Percentiles rank a stretch among this genome's conserved stretches.
Evolutionary conservation across 257 asterid species (phyloP).

Genomic region (Solanum habrochaites): DNA sequence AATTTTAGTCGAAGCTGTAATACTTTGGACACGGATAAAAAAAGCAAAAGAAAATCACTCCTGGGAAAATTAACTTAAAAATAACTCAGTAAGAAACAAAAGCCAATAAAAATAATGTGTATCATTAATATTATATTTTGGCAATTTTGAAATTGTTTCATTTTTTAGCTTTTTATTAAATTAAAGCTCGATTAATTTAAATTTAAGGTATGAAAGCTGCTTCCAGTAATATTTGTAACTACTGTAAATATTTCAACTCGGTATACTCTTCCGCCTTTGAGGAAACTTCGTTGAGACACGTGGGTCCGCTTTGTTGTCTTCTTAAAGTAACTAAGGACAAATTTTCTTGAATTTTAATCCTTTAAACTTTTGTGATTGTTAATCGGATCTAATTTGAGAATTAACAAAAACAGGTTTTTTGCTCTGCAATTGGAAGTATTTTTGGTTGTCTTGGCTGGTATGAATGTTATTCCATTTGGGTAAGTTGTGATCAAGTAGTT

Average conservation of each 20-base stretch:
- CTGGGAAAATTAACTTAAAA: no score
- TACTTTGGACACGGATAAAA: no score
- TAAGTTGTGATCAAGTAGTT: not conserved
- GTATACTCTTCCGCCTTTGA: not conserved
- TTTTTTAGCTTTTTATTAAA: no score
- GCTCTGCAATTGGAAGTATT: not conserved
- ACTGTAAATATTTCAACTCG: not conserved
- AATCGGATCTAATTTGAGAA: not conserved
- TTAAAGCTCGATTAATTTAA: no score
- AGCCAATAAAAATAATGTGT: no score
- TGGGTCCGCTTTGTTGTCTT: not conserved
- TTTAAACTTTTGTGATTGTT: not conserved
- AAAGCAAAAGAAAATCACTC: no score
- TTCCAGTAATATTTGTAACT: no score
- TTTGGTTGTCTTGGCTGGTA: not conserved
- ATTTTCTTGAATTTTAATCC: not conserved
- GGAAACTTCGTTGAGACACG: not conserved
- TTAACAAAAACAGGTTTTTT: not conserved
- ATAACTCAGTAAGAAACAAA: no score
- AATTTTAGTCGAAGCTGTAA: no score
- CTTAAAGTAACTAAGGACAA: not conserved
- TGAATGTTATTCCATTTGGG: not conserved
- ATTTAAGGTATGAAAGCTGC: fast-evolving
- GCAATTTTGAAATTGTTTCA: no score
- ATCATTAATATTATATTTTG: no score